Base-by-base conservation (phyloP, 1,284 basidiomycete genomes). In the Ganoderma sinense region DNA sequence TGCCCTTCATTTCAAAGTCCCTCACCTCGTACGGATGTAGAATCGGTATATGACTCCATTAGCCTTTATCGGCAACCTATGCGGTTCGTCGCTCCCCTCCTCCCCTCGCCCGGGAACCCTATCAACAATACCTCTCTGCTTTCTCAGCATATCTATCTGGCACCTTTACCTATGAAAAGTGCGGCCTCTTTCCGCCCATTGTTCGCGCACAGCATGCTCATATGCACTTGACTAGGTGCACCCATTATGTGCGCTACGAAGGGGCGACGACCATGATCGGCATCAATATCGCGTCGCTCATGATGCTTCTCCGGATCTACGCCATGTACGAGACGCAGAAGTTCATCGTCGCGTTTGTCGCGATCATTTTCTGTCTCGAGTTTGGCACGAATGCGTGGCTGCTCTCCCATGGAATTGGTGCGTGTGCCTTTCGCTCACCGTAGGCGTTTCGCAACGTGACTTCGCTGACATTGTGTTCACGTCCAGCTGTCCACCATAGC, bases 221-320 rank as follows among this genome's bases (percentile, higher is more conserved):
- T 33, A 53, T n/a, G 14, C 33, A 3, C 53, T n/a, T n/a, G n/a
- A n/a, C 7, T 64, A 87, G 86, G 69, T 88, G 87, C 73, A 69
- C 72, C 14, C 82, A 78, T 39, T 88, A 86, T 65, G 84, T 88
- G 6, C 82, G 83, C 2, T 88, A 85, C 62, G 87, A 88, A 75
- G 87, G 86, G 0, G 78, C 79, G 58, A 86, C 85, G 73, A 84
- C 84, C 2, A 82, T 86, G 33, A 82, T 85, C 16, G 87, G 85
- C 1, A 83, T 89, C 55, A 82, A 84, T 39, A 78, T 84, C 8
- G 83, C 84, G 0, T 85, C 82, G 2, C 70, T 87, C 23, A 89
- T 89, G 87, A 89, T 90, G 88, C 80, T 88, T 11, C 73, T 89
- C 5, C 84, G 87, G n/a, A 80, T 89, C 60, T 79, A 80, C 26